phyloP scores from a whole-genome alignment of 139 green algal species.

The Coelastrella sp. region DNA sequence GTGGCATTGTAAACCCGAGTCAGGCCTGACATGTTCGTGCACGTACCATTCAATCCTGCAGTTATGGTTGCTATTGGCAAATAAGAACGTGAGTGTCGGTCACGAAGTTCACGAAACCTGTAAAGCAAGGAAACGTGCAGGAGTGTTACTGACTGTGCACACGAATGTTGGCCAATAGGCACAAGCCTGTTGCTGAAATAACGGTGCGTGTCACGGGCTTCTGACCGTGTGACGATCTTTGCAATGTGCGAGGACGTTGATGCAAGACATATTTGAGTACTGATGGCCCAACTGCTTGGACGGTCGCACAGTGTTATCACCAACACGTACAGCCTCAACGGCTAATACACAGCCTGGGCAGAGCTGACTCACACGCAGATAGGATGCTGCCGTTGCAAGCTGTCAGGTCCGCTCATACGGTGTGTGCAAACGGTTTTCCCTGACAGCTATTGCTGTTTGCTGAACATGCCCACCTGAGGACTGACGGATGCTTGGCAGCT shows the following conservation, averaged over 20 bases:
- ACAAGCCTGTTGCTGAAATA: neutral
- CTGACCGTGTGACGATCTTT: too few relatives aligned
- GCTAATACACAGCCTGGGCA: too few relatives aligned
- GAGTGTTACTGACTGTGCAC: neutral
- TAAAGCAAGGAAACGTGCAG: neutral
- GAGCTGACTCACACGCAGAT: too few relatives aligned
- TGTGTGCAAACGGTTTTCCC: neutral
- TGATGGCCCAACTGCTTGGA: too few relatives aligned
- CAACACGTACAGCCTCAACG: too few relatives aligned
- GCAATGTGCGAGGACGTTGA: too few relatives aligned
- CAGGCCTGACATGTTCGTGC: neutral
- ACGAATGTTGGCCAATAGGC: neutral
- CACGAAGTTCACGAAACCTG: slow-evolving; percentile 48
- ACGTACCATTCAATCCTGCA: neutral
- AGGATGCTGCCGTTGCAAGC: neutral
- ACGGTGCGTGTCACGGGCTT: too few relatives aligned
- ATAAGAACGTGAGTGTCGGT: slow-evolving; percentile 30
- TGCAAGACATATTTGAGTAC: too few relatives aligned
- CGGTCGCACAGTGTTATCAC: too few relatives aligned
- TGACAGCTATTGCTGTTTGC: neutral
- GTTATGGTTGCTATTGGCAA: slow-evolving; percentile 38
- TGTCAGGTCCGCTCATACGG: neutral
- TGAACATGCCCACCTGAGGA: slow-evolving; percentile 4
- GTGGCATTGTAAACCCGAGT: neutral
- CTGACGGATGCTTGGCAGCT: slow-evolving; percentile 17